These are phyloP conservation scores for Farysia itapuensis DNA, from an alignment of 1,284 basidiomycete genomes.

Conservation along the genomic window DNA sequence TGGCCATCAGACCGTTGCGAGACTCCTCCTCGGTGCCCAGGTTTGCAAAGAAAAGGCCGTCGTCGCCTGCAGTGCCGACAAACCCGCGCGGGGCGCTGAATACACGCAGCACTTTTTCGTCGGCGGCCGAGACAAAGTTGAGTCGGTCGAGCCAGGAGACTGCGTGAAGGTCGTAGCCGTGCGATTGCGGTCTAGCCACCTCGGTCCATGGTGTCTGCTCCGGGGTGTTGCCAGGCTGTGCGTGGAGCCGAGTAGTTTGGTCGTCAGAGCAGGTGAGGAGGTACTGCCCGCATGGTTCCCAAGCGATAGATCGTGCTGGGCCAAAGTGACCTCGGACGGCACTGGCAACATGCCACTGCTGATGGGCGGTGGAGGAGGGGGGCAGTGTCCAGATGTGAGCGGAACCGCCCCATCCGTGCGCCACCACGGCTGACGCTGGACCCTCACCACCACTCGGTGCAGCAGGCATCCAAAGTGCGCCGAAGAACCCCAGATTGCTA, in stretches of 20 bases:
- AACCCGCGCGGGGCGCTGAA: slow-evolving; percentile 53
- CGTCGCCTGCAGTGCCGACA: slow-evolving; percentile 35
- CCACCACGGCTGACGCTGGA: slow-evolving; percentile 28
- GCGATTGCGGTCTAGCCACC: slow-evolving; percentile 57
- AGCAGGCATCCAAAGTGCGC: slow-evolving; percentile 46
- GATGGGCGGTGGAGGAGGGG: not conserved
- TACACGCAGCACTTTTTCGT: slow-evolving; percentile 58
- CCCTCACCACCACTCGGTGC: not conserved
- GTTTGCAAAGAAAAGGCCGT: slow-evolving; percentile 21
- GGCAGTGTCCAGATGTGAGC: slow-evolving; percentile 43
- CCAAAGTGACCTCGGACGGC: slow-evolving; percentile 50
- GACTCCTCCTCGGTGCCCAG: slow-evolving; percentile 30
- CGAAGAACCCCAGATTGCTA: slow-evolving; percentile 53
- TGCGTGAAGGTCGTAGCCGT: slow-evolving; percentile 52
- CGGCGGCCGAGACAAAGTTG: slow-evolving; percentile 54
- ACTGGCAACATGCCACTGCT: slow-evolving; percentile 17
- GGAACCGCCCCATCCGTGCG: slow-evolving; percentile 56
- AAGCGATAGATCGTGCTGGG: slow-evolving; percentile 37
- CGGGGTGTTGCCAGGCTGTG: slow-evolving; percentile 1
- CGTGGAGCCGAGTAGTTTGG: slow-evolving; percentile 55
- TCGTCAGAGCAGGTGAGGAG: slow-evolving; percentile 48
- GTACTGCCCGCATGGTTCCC: slow-evolving; percentile 54
- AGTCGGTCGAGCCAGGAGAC: slow-evolving; percentile 53
- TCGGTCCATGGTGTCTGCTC: slow-evolving; percentile 44
- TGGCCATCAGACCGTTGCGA: slow-evolving; percentile 6